These are phyloP conservation scores for Ogataea polymorpha DNA, from an alignment of 805 yeast species.

Conservation along the genomic window DNA sequence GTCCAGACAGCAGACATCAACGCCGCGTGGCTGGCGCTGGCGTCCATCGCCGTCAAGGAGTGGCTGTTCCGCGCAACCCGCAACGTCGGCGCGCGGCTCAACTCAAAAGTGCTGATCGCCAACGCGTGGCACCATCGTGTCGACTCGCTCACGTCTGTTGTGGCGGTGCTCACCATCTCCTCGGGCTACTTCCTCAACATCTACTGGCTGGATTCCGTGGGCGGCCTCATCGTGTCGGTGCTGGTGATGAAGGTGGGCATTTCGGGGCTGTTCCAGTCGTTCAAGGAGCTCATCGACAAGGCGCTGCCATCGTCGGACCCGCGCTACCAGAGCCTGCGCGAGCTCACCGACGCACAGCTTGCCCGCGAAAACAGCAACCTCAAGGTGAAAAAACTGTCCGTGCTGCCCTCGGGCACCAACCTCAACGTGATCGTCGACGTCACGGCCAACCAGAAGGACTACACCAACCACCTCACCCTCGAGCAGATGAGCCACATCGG, in stretches of 20 bases:
- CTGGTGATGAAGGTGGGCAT: conserved; percentile 83
- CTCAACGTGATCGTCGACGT: conserved; percentile 38
- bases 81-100: conserved; percentile 70
- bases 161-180: conserved; percentile 83
- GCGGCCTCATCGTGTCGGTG: conserved; percentile 82
- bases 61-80: conserved; percentile 82
- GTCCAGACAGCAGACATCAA: conserved; percentile 60
- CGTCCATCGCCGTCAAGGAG: conserved; percentile 82
- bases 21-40: conserved; percentile 96
- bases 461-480: conserved; percentile 31
- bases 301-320: conserved; percentile 53
- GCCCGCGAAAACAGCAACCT: conserved; percentile 33
- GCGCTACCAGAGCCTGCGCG: conserved; percentile 41
- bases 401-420: conserved; percentile 54
- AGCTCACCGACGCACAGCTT: conserved; percentile 32
- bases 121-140: conserved; percentile 99
- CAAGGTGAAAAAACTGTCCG: conserved; percentile 39
- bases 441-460: conserved; percentile 29
- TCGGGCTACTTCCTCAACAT: conserved; percentile 76
- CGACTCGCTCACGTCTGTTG: conserved; percentile 87
- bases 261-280: conserved; percentile 65
- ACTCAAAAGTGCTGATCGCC: conserved; percentile 88
- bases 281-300: conserved; percentile 75
- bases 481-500: conserved; percentile 33
- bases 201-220: conserved; percentile 87